Evolutionary conservation across 2,329 filamentous ascomycete species (phyloP), one percentile per base, ranked within the genome.

Genomic region (Cercospora nicotianae): DNA sequence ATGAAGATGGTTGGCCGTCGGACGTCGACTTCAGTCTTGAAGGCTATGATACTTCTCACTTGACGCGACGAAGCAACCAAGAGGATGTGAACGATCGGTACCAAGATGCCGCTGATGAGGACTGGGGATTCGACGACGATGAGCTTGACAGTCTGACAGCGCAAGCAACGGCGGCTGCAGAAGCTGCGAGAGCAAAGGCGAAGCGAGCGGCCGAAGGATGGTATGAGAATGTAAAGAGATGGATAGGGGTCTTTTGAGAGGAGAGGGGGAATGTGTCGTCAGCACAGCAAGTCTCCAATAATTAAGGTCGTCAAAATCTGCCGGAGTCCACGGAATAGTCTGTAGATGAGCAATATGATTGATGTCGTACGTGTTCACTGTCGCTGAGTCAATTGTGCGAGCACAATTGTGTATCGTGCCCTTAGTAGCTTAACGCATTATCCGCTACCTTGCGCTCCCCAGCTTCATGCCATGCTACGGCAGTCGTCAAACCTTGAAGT

Each of bases 181-280:
- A 59, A 16, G 33, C 51, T 36, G 53, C 31, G 10, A 18, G 31
- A 5, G 48, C 23, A 13, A 39, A 39, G 18, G 64, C 36, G 20
- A 30, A 45, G 28, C 31, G 33, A 12, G 58, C 18, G 13, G 63
- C 48, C 18, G 59, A 23, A 12, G 59, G 60, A 20, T 62, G 20
- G 16, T 12, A 62, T 20, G 59, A 57, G 64, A 13, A 18, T 31
- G 18, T 66, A 33, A 66, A 66, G 64, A 33, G 64, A 31, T 66
- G 59, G 53, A 51, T 51, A 51, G 45, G 18, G 10, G 3, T 51
- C 5, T 13, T 20, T 3, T 26, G 18, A 51, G 10, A 42, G 36
- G 16, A n/a, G 36, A 39, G 13, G 33, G 33, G 16, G 33, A 9
- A 36, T 36, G 31, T 13, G 31, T 36, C 4, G 10, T 3, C 31